Conservation (phyloP, 2,329 filamentous ascomycete genomes). For the Emmonsiellopsis sp. region DNA sequence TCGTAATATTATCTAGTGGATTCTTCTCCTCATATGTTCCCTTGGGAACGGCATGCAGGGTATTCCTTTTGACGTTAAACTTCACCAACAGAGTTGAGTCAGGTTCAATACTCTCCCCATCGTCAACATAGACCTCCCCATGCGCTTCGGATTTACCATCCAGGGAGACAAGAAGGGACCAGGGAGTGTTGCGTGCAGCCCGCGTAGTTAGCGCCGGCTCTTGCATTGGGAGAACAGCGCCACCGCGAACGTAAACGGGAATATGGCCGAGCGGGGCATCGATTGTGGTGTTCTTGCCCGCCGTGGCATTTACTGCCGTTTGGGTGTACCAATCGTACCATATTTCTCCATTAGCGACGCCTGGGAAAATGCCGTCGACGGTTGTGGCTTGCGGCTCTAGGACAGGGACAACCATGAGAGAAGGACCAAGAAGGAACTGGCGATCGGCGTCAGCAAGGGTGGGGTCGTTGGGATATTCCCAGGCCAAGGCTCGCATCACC, state of each 20-base stretch:
- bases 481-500: constrained; percentile 63
- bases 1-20: constrained; percentile 52
- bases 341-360: constrained; percentile 47
- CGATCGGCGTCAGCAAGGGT: constrained; percentile 56
- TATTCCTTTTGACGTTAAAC: constrained; percentile 36
- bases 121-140: constrained; percentile 63
- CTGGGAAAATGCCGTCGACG: constrained; percentile 63
- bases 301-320: constrained; percentile 41
- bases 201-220: constrained; percentile 59
- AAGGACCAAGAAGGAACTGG: constrained; percentile 63
- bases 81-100: constrained; percentile 47
- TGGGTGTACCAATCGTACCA: constrained; percentile 81
- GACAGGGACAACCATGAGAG: constrained; percentile 59
- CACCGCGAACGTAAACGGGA: constrained; percentile 62
- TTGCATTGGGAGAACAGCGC: constrained; percentile 58
- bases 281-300: constrained; percentile 52
- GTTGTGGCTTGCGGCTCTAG: constrained; percentile 51
- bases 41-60: constrained; percentile 39
- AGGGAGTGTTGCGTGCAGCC: constrained; percentile 54
- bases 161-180: constrained; percentile 58
- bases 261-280: constrained; percentile 58
- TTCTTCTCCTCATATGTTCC: constrained; percentile 51
- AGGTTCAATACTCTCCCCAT: constrained; percentile 58
- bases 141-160: constrained; percentile 45
- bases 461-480: constrained; percentile 67